Evolutionary conservation across 306 rosid genomes (phyloP), one percentile per base, ranked within the genome.

Genomic region (Canavalia gladiata): DNA sequence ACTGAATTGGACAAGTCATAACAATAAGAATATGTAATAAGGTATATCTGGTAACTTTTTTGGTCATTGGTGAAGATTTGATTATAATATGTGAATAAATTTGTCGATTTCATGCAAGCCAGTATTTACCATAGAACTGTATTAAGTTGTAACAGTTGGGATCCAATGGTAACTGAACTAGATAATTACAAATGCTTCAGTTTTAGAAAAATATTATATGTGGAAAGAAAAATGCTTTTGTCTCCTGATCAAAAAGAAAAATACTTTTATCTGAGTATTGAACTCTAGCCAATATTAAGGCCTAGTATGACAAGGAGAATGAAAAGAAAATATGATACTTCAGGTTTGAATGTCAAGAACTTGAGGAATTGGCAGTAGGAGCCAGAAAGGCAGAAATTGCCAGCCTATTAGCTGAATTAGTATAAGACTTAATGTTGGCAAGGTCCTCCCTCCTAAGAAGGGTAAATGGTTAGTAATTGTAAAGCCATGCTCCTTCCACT

Each of bases 81-180:
- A 9, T 4, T 37, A 37, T 37, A 4, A 10, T 33, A 28, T 34
- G 4, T n/a, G 63, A 25, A 34, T 13, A 11, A 28, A 37, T 37
- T 28, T 18, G 25, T 64, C 52, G 50, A 5, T 49, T 10, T 25
- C 25, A 64, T 50, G 49, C 34, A 52, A 68, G 28, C 56, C n/a
- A 68, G 9, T 43, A 10, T 33, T 68, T 39, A 76, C 13, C 52
- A 35, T 49, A 52, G 8, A 43, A 3, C 47, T 42, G 45, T 49
- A 8, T 34, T 35, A 18, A 46, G 18, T 33, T 31, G 41, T 64
- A 62, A n/a, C 42, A 29, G 69, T 11, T 13, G 43, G 30, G 47
- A 46, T 76, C 80, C 71, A 11, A 12, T 13, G 58, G 50, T 18
- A 76, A 35, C 41, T 6, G 30, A 13, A 58, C 25, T 31, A 57